These are phyloP conservation scores for Logfia minima DNA, from an alignment of 129 eudicot species.

Conservation along the genomic window DNA sequence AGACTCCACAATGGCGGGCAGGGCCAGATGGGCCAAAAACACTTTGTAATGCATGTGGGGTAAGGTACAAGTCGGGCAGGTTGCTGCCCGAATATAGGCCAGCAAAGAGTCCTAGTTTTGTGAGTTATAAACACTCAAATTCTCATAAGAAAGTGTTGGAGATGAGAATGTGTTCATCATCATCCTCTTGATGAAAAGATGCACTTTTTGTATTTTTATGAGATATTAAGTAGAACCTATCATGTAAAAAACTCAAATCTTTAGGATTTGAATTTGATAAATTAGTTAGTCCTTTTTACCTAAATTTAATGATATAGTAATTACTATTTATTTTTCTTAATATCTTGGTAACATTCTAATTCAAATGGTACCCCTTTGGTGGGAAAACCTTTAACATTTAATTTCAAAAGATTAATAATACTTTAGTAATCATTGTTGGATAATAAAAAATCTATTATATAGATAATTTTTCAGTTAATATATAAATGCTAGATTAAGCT, in stretches of 20 bases:
- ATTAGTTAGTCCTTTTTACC: neutral
- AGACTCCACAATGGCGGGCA: conserved; percentile 58
- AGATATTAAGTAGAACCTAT: neutral
- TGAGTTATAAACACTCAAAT: conserved; percentile 50
- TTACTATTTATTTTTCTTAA: neutral
- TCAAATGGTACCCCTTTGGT: neutral
- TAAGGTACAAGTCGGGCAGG: conserved; percentile 60
- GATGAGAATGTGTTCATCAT: conserved; percentile 37
- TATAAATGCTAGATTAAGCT: too few relatives aligned
- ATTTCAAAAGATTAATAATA: too few relatives aligned
- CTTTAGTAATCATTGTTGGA: too few relatives aligned
- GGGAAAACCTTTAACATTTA: neutral
- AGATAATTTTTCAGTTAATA: too few relatives aligned
- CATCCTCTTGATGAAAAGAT: conserved; percentile 13
- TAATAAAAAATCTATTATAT: too few relatives aligned
- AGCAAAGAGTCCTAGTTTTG: conserved; percentile 58
- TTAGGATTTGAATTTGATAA: conserved; percentile 16
- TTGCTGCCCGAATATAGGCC: conserved; percentile 63
- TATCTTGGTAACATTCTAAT: neutral
- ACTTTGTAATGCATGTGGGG: conserved; percentile 70
- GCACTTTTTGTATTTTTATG: neutral
- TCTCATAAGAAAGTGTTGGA: conserved; percentile 57
- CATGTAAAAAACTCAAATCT: neutral
- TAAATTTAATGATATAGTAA: neutral
- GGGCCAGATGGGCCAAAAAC: conserved; percentile 60